Conservation (phyloP, 2,329 filamentous ascomycete species). For the Neofusicoccum parvum region DNA sequence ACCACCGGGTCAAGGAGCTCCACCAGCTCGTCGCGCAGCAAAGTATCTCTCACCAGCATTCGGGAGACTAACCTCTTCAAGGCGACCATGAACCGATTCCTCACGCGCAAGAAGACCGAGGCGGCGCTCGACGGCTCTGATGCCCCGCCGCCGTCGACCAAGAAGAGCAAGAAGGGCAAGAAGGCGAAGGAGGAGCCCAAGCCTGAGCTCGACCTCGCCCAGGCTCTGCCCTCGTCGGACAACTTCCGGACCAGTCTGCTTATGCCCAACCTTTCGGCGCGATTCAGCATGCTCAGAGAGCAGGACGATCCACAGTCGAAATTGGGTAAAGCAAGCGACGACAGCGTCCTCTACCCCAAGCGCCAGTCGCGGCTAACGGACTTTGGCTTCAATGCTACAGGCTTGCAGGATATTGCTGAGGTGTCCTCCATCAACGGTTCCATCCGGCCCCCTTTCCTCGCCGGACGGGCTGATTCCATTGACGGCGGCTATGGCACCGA, state of each 20-base stretch:
- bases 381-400: conserved; percentile 63
- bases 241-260: conserved; percentile 94
- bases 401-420: conserved; percentile 84
- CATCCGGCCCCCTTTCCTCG: conserved; percentile 57
- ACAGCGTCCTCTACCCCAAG: conserved; percentile 85
- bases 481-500: conserved; percentile 64
- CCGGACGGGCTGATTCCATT: conserved; percentile 41
- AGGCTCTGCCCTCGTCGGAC: conserved; percentile 77
- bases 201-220: conserved; percentile 70
- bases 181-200: conserved; percentile 56
- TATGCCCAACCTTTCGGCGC: conserved; percentile 91
- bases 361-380: conserved; percentile 77
- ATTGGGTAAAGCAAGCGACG: conserved; percentile 91
- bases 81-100: conserved; percentile 72
- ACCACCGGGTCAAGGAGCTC: background rate
- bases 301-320: conserved; percentile 89
- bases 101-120: conserved; percentile 70
- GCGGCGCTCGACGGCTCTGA: conserved; percentile 49
- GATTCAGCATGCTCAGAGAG: conserved; percentile 95
- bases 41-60: background rate
- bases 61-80: conserved; percentile 22
- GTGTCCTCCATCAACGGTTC: conserved; percentile 69
- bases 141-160: conserved; percentile 30
- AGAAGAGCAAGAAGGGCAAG: conserved; percentile 56
- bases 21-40: conserved; percentile 13